These are phyloP conservation scores for Termitomyces sp. DNA, from an alignment of 768 basidiomycete species.

Conservation along the genomic window DNA sequence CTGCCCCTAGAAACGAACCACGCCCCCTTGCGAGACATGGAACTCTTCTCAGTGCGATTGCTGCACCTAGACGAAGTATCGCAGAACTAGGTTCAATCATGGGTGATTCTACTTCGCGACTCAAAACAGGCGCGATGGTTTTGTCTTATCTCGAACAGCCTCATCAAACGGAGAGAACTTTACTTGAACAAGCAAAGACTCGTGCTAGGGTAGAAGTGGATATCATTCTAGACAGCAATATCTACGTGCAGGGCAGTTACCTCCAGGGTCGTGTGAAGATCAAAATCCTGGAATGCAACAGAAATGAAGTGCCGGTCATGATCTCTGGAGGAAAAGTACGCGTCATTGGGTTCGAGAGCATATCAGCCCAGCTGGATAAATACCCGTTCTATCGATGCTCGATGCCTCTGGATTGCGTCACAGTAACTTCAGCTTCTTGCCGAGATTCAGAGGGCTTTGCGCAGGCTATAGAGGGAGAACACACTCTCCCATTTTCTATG, in stretches of 20 bases:
- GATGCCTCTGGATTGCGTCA: constrained; percentile 45
- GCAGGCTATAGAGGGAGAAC: constrained; percentile 59
- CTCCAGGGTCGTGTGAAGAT: constrained; percentile 71
- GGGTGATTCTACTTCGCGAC: constrained; percentile 54
- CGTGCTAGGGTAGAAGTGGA: constrained; percentile 81
- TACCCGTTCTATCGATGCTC: constrained; percentile 84
- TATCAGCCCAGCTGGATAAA: constrained; percentile 50
- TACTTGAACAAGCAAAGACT: constrained; percentile 69
- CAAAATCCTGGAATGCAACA: constrained; percentile 50
- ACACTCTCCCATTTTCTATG: constrained; percentile 72
- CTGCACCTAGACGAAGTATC: constrained; percentile 42
- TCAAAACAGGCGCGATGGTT: constrained; percentile 51
- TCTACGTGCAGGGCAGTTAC: constrained; percentile 75
- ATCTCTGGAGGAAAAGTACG: constrained; percentile 76
- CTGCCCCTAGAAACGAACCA: neutral
- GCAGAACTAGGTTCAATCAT: constrained; percentile 61
- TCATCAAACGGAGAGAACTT: constrained; percentile 30
- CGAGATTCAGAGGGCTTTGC: constrained; percentile 62
- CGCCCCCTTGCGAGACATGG: neutral
- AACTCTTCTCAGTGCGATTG: neutral
- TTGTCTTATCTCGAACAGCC: constrained; percentile 15
- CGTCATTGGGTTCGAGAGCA: constrained; percentile 81
- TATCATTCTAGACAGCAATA: constrained; percentile 69
- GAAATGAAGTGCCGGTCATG: constrained; percentile 55
- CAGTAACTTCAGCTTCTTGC: constrained; percentile 41